Base-by-base conservation (phyloP, 352 stramenopile genomes). In the Phytophthora pistaciae region DNA sequence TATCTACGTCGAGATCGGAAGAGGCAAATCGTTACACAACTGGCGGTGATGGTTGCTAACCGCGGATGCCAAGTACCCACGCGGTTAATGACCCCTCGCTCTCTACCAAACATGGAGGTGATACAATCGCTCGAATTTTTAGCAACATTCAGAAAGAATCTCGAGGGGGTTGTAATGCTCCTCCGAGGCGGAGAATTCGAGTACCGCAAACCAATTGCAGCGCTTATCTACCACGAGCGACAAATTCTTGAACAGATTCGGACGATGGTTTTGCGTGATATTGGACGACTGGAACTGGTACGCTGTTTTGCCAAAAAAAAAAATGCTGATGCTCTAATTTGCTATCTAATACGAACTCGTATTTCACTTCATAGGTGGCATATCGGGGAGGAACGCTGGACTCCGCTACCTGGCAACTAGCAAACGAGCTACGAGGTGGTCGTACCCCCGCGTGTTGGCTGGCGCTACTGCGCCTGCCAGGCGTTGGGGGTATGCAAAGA, bases 201-300 rank as follows among this genome's bases (percentile, higher is more conserved):
- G n/a, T 80, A 83, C 52, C 64, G 50, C 18, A 79, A 79, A 13
- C 78, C 78, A 18, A 49, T 85, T 16, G 2, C 31, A 54, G 68
- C 69, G 40, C 70, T 85, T 18, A 21, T 75, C 16, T 56, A 61
- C 1, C 69, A 74, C 53, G 75, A 83, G 55, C 60, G 53, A 7
- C 31, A 29, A 20, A 40, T 29, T 3, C 62, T 83, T 20, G 49
- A 80, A 13, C 18, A 61, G 33, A 71, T 73, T 25, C 60, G 70
- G 18, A 5, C 31, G 8, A 27, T 18, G 18, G 46, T 83, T 49
- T 36, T 78, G 27, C 6, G n/a, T 0, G 75, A 79, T 48, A 74
- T 83, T 40, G 36, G 49, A 40, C 55, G 33, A 11, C 31, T 85
- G 14, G 53, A 82, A 60, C 50, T 38, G 66, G 78, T 85, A 40